Conservation (phyloP, 257 asterid genomes). For the Ehretia macrophylla region DNA sequence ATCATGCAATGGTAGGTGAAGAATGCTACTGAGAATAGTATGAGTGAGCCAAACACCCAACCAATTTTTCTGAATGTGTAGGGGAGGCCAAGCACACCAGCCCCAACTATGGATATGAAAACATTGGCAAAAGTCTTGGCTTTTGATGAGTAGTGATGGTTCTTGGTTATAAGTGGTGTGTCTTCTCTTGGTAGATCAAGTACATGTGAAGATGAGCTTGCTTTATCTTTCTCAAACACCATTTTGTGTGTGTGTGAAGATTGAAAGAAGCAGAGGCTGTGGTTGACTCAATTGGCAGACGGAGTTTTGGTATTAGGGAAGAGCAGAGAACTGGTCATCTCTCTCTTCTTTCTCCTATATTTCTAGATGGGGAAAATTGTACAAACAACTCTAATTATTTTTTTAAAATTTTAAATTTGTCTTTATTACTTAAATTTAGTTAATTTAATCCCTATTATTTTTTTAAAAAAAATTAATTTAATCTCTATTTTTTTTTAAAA, state of each 20-base stretch:
- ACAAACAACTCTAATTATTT: no score
- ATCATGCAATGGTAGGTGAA: constrained; percentile 18
- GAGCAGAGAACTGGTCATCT: not conserved
- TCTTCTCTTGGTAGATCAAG: constrained; percentile 14
- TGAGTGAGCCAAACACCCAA: constrained; percentile 17
- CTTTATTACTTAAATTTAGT: no score
- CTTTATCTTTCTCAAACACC: constrained; percentile 12
- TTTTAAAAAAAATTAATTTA: no score
- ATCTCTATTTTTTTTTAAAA: no score
- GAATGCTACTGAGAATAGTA: constrained; percentile 14
- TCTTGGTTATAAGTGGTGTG: constrained; percentile 7
- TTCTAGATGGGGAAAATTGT: no score
- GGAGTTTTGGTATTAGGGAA: not conserved
- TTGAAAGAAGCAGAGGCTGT: no score
- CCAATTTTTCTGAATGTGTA: constrained; percentile 22
- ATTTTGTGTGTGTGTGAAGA: not conserved
- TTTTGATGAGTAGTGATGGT: constrained; percentile 7
- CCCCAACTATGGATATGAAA: constrained; percentile 20
- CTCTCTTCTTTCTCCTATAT: no score
- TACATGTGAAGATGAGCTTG: constrained; percentile 13
- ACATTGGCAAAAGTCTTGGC: constrained; percentile 18
- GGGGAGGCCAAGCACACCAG: constrained; percentile 20
- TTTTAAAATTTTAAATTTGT: no score
- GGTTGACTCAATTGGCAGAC: not conserved
- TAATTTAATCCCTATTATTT: no score